Evolutionary conservation across 1,139 yeast species (phyloP).

Genomic region (Entelexis paramagnoliae): DNA sequence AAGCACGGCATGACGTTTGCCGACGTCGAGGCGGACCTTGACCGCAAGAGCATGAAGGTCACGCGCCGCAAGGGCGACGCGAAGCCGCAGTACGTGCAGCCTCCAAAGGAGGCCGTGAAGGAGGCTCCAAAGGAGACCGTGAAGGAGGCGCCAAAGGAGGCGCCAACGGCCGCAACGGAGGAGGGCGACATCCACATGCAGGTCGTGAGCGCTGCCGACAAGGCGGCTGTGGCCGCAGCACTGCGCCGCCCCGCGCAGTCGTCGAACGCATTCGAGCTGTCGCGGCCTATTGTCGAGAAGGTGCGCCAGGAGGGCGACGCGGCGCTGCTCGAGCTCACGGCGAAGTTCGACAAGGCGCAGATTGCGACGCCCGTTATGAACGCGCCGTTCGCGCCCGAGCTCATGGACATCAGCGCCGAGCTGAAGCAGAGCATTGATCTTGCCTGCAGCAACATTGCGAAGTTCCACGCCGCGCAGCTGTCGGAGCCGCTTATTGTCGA

Average conservation of each 20-base stretch:
- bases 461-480: conserved; percentile 89
- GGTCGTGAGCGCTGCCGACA: conserved; percentile 44
- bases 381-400: conserved; percentile 77
- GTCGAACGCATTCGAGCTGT: conserved; percentile 40
- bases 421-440: conserved; percentile 79
- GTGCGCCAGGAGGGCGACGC: conserved; percentile 72
- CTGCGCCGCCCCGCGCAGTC: conserved; percentile 26
- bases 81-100: conserved; percentile 52
- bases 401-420: conserved; percentile 67
- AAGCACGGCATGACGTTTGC: conserved; percentile 67
- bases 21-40: conserved; percentile 77
- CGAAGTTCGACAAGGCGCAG: conserved; percentile 77
- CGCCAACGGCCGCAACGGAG: too few relatives aligned
- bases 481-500: conserved; percentile 55
- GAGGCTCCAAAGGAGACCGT: not conserved
- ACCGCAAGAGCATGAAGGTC: conserved; percentile 71
- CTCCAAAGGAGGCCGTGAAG: not conserved
- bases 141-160: too few relatives aligned
- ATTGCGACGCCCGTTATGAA: conserved; percentile 59
- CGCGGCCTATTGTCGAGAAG: conserved; percentile 73
- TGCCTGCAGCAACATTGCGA: conserved; percentile 76
- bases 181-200: conserved; percentile 46
- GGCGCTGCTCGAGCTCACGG: conserved; percentile 77
- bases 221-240: conserved; percentile 39
- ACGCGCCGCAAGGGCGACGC: conserved; percentile 96